phyloP scores from a whole-genome alignment of 495 filamentous ascomycete genomes.

The Penicillium canescens region DNA sequence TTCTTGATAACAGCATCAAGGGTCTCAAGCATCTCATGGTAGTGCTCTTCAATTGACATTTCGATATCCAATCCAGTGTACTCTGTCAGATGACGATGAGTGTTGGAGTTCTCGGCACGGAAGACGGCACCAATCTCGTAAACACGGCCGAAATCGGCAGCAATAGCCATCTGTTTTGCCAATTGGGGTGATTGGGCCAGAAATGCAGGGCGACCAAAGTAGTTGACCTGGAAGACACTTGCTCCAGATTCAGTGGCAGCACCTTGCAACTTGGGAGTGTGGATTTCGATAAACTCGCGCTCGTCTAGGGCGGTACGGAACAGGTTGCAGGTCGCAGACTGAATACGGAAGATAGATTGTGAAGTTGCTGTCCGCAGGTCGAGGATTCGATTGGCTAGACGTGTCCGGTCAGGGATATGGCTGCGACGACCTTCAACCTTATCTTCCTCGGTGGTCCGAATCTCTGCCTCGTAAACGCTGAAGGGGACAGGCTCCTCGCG shows the following conservation, averaged over 20 bases:
- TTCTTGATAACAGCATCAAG: constrained; percentile 78
- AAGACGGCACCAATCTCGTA: constrained; percentile 90
- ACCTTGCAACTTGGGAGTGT: constrained; percentile 85
- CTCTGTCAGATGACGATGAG: constrained; percentile 91
- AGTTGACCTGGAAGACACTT: constrained; percentile 85
- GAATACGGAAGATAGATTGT: constrained; percentile 82
- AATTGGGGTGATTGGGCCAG: constrained; percentile 90
- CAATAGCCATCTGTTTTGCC: constrained; percentile 93
- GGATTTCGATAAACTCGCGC: constrained; percentile 81
- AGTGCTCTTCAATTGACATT: constrained; percentile 91
- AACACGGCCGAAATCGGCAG: constrained; percentile 82
- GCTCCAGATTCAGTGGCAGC: constrained; percentile 87
- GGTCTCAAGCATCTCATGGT: constrained; percentile 76
- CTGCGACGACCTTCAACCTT: constrained; percentile 44
- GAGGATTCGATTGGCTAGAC: constrained; percentile 80
- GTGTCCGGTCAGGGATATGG: constrained; percentile 70
- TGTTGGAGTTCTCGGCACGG: constrained; percentile 92
- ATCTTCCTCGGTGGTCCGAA: constrained; percentile 47
- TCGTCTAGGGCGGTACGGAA: constrained; percentile 75
- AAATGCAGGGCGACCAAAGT: constrained; percentile 81
- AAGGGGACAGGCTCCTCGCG: constrained; percentile 62
- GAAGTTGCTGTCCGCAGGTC: constrained; percentile 84
- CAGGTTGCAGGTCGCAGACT: constrained; percentile 70
- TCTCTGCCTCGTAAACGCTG: constrained; percentile 64
- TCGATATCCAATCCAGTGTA: constrained; percentile 95